Evolutionary conservation across 495 filamentous ascomycete genomes (phyloP).

Genomic region (Neurospora tetraspora): DNA sequence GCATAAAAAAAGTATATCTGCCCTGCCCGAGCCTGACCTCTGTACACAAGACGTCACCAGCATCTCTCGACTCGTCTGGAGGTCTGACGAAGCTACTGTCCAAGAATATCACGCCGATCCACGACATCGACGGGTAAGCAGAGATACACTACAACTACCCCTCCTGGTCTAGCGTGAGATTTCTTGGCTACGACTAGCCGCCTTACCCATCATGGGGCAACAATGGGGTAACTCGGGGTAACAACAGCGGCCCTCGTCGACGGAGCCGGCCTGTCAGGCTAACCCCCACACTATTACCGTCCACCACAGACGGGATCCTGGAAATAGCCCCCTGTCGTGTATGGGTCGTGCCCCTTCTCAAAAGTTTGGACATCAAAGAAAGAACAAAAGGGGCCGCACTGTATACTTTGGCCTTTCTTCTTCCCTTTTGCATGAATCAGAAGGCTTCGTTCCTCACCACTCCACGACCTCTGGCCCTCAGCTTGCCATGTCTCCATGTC

Average conservation of each 20-base stretch:
- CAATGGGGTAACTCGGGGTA: neutral
- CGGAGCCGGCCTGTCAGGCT: slow-evolving; percentile 7
- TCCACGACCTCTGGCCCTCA: slow-evolving; percentile 5
- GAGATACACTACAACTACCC: slow-evolving; percentile 4
- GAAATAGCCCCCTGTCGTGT: slow-evolving; percentile 11
- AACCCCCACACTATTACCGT: slow-evolving; percentile 29
- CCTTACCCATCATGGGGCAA: slow-evolving; percentile 1
- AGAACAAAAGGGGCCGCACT: slow-evolving; percentile 16
- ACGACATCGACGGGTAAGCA: neutral
- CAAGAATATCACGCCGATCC: neutral
- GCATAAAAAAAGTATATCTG: neutral
- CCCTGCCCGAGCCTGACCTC: neutral
- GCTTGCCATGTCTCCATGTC: slow-evolving; percentile 10
- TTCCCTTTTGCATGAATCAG: slow-evolving; percentile 8
- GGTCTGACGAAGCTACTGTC: slow-evolving; percentile 1
- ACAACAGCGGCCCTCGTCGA: slow-evolving; percentile 9
- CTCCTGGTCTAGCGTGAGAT: slow-evolving; percentile 6
- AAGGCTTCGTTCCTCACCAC: no score
- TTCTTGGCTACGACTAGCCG: slow-evolving; percentile 5
- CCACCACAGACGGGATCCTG: slow-evolving; percentile 13
- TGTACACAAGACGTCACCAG: neutral
- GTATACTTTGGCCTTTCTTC: slow-evolving; percentile 7
- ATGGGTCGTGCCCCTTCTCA: slow-evolving; percentile 12
- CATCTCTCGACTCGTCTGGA: neutral
- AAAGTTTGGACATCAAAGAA: neutral